These are phyloP conservation scores for Kwoniella botswanensis DNA, from an alignment of 768 basidiomycete genomes.

Conservation along the genomic window DNA sequence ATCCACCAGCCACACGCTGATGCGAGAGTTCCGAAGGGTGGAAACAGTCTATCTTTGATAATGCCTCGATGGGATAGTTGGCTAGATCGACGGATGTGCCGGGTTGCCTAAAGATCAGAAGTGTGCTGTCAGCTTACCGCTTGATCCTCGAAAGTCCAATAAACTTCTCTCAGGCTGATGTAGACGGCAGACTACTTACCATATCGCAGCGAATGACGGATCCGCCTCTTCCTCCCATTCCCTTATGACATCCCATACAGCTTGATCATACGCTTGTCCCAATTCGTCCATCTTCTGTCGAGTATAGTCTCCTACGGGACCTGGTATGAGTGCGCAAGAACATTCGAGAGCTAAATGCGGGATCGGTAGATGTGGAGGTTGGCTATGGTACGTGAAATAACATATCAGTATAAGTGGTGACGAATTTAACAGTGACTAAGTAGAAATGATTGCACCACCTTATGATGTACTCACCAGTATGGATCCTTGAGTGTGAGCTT, in stretches of 20 bases:
- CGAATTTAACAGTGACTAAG: background rate
- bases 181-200: conserved; percentile 18
- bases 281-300: conserved; percentile 50
- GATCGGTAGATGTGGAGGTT: conserved; percentile 36
- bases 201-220: conserved; percentile 42
- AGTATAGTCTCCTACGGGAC: conserved; percentile 49
- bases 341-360: conserved; percentile 52
- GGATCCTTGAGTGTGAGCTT: conserved; percentile 41
- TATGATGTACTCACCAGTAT: conserved; percentile 31
- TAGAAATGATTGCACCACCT: background rate
- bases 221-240: conserved; percentile 41
- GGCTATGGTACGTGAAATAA: conserved; percentile 8
- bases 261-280: conserved; percentile 49
- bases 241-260: conserved; percentile 36
- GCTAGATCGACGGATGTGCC: conserved; percentile 45
- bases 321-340: conserved; percentile 50
- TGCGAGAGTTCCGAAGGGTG: conserved; percentile 51
- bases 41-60: conserved; percentile 52
- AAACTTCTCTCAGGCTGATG: background rate
- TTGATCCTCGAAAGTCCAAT: background rate
- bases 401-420: background rate
- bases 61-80: conserved; percentile 45
- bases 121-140: background rate
- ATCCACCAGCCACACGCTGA: conserved; percentile 49
- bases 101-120: conserved; percentile 36